These are phyloP conservation scores for Kernera saxatilis DNA, from an alignment of 345 rosid genomes.

Conservation along the genomic window DNA sequence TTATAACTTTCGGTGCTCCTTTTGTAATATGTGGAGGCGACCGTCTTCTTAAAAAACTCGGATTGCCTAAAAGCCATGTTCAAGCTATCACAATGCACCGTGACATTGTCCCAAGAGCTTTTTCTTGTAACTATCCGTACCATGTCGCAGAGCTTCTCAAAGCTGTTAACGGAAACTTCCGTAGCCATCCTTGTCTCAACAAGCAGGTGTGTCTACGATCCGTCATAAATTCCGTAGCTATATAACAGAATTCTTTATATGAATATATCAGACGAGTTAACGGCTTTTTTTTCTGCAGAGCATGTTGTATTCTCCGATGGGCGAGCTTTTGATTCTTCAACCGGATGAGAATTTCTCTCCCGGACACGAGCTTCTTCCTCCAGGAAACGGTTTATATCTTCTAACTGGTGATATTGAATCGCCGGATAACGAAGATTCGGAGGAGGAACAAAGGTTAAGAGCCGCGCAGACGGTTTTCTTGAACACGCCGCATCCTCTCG, in stretches of 20 bases:
- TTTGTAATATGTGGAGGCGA: constrained; percentile 82
- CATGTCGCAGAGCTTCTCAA: constrained; percentile 76
- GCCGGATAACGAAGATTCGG: constrained; percentile 29
- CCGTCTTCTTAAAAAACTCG: constrained; percentile 60
- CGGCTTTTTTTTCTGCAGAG: constrained; percentile 34
- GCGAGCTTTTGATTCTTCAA: constrained; percentile 77
- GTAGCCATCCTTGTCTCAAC: constrained; percentile 74
- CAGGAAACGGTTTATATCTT: constrained; percentile 67
- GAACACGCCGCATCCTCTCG: constrained; percentile 85
- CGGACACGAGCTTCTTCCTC: constrained; percentile 70
- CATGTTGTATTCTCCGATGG: constrained; percentile 74
- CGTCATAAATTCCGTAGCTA: background rate
- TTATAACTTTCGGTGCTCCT: constrained; percentile 80
- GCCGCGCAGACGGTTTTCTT: constrained; percentile 59
- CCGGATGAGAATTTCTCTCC: constrained; percentile 83
- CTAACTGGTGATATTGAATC: constrained; percentile 32
- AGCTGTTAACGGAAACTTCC: constrained; percentile 75
- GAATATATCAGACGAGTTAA: background rate
- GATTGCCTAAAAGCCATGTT: constrained; percentile 62
- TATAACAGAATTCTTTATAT: background rate
- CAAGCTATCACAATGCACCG: constrained; percentile 71
- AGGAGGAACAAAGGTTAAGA: constrained; percentile 48
- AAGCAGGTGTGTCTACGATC: constrained; percentile 44
- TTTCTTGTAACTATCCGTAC: constrained; percentile 77
- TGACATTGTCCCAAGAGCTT: constrained; percentile 85